A percentile compares a stretch with the other conserved stretches of the same genome.
phyloP scores from a whole-genome alignment of 495 filamentous ascomycete genomes.

The Evansstolkia leycettana region DNA sequence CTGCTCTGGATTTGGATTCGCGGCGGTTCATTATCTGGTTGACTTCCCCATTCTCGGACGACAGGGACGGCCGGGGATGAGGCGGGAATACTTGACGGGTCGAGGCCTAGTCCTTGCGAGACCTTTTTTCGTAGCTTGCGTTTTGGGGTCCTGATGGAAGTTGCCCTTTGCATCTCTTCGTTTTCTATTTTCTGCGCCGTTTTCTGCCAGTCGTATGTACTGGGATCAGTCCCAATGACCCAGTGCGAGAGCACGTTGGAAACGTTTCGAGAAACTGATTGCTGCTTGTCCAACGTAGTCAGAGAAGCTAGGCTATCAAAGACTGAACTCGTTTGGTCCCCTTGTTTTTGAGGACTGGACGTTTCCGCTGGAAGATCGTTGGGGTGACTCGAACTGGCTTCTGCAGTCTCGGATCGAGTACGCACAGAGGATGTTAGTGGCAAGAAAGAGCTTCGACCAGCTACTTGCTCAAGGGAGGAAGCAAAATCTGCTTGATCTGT shows the following conservation, averaged over 20 bases:
- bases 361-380: too few relatives aligned
- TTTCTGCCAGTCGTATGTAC: slow-evolving; percentile 26
- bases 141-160: slow-evolving; percentile 10
- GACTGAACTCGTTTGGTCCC: too few relatives aligned
- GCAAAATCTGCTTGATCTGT: not conserved
- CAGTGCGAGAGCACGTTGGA: slow-evolving; percentile 31
- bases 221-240: slow-evolving; percentile 25
- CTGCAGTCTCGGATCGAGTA: too few relatives aligned
- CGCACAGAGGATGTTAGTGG: too few relatives aligned
- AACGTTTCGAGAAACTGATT: slow-evolving; percentile 13
- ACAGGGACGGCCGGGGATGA: slow-evolving; percentile 15
- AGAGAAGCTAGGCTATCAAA: slow-evolving; percentile 17
- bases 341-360: too few relatives aligned
- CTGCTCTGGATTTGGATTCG: slow-evolving; percentile 19
- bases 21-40: slow-evolving; percentile 17
- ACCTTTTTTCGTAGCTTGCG: slow-evolving; percentile 15
- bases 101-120: slow-evolving; percentile 5
- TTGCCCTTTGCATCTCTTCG: slow-evolving; percentile 10
- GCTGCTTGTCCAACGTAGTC: slow-evolving; percentile 15
- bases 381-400: too few relatives aligned
- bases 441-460: too few relatives aligned
- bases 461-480: too few relatives aligned
- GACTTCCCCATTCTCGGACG: slow-evolving; percentile 24
- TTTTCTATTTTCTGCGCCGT: slow-evolving; percentile 11
- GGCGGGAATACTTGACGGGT: slow-evolving; percentile 9